Conservation (phyloP, 208 protist species). For the Leishmania mexicana region DNA sequence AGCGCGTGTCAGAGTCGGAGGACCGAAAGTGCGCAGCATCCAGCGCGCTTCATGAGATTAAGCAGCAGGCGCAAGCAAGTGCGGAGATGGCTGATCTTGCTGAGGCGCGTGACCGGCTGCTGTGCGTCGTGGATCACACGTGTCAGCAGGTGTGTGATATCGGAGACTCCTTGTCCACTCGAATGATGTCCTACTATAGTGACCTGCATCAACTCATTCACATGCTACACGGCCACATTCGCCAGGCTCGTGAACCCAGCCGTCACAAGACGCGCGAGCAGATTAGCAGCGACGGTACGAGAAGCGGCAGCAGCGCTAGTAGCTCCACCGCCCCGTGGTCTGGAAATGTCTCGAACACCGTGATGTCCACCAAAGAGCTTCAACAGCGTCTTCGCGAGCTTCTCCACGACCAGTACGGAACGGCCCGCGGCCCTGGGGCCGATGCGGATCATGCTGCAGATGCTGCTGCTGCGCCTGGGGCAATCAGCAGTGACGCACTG, state of each 20-base stretch:
- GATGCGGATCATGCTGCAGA: not conserved
- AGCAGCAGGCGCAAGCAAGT: constrained; percentile 7
- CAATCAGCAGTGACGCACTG: constrained; percentile 27
- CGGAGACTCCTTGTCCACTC: constrained; percentile 43
- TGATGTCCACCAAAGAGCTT: not conserved
- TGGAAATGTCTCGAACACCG: not conserved
- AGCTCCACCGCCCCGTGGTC: constrained; percentile 4
- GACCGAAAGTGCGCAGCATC: not conserved
- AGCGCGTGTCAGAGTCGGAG: not conserved
- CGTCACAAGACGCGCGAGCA: not conserved
- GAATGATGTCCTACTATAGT: constrained; percentile 53
- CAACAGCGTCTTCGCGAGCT: constrained; percentile 22
- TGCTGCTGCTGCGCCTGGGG: not conserved
- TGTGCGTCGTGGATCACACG: constrained; percentile 36
- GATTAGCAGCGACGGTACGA: not conserved
- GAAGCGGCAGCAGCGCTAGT: constrained; percentile 9
- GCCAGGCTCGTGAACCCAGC: constrained; percentile 8
- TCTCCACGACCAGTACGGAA: constrained; percentile 37
- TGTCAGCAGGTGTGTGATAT: constrained; percentile 50
- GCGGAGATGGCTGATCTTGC: constrained; percentile 1
- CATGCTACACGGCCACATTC: constrained; percentile 48
- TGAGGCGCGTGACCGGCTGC: constrained; percentile 20
- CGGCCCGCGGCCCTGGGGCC: not conserved
- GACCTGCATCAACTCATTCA: constrained; percentile 69
- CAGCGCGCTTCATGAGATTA: constrained; percentile 4